Conservation (phyloP, 2,329 filamentous ascomycete species). For the Aspergillus puulaauensis region DNA sequence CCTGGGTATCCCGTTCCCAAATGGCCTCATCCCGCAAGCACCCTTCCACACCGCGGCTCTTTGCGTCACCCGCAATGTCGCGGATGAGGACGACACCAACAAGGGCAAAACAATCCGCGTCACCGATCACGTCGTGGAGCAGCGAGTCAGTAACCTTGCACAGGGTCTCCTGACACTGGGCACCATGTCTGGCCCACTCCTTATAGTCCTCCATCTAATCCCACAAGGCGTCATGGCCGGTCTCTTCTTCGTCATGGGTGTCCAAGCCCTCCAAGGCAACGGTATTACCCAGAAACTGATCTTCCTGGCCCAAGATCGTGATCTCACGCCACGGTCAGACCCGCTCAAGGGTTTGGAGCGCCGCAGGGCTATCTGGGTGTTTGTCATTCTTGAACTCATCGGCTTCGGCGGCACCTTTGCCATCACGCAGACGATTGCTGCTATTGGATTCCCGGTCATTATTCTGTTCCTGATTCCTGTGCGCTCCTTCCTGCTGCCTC, state of each 20-base stretch:
- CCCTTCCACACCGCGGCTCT: constrained; percentile 79
- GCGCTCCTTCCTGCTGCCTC: constrained; percentile 63
- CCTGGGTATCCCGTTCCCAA: constrained; percentile 76
- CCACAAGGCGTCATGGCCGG: constrained; percentile 78
- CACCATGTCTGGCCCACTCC: constrained; percentile 73
- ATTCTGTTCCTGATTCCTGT: constrained; percentile 69
- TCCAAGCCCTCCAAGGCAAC: constrained; percentile 73
- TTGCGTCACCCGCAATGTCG: constrained; percentile 63
- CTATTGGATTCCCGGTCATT: constrained; percentile 76
- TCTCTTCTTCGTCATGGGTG: constrained; percentile 81
- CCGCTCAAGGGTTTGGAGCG: constrained; percentile 63
- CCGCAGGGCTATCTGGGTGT: constrained; percentile 67
- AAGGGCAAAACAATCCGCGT: constrained; percentile 63
- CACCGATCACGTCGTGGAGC: constrained; percentile 64
- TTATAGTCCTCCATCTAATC: constrained; percentile 73
- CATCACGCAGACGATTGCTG: constrained; percentile 79
- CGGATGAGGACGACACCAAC: constrained; percentile 56
- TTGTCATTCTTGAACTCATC: constrained; percentile 66
- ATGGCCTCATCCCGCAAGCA: constrained; percentile 79
- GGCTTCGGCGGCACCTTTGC: constrained; percentile 78
- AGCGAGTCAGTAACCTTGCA: constrained; percentile 74
- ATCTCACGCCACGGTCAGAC: constrained; percentile 58
- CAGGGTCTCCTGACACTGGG: constrained; percentile 76
- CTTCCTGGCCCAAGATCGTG: constrained; percentile 65
- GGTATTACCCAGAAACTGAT: constrained; percentile 74